Conservation (phyloP, 2,329 filamentous ascomycete genomes). For the Exophiala oligosperma region DNA sequence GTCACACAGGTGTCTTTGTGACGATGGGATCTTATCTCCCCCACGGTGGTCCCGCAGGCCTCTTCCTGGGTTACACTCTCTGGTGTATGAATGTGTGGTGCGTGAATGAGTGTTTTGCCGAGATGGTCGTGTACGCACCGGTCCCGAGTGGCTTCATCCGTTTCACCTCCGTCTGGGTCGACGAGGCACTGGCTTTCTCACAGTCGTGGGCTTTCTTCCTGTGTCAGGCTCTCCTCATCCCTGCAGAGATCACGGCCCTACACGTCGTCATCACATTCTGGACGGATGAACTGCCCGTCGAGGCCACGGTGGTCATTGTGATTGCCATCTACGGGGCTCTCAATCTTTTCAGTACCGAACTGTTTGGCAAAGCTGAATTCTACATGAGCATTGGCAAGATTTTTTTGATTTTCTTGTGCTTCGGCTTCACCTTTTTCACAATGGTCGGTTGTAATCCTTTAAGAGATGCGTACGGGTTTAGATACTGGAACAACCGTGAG, state of each 20-base stretch:
- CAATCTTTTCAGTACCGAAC: conserved; percentile 44
- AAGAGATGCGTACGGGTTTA: conserved; percentile 71
- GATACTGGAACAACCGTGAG: conserved; percentile 58
- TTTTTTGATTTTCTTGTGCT: conserved; percentile 51
- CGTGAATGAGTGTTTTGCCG: conserved; percentile 49
- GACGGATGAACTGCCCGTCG: conserved; percentile 38
- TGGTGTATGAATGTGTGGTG: conserved; percentile 43
- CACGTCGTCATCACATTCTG: conserved; percentile 41
- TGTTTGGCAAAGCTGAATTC: conserved; percentile 56
- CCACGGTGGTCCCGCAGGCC: conserved; percentile 45
- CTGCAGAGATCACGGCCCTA: conserved; percentile 43
- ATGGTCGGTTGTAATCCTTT: conserved; percentile 82
- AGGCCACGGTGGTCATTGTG: conserved; percentile 37
- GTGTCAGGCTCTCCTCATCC: conserved; percentile 39
- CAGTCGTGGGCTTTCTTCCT: conserved; percentile 51
- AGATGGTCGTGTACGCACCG: conserved; percentile 50
- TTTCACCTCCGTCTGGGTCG: conserved; percentile 49
- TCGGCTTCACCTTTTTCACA: conserved; percentile 63
- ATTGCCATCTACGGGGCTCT: conserved; percentile 42
- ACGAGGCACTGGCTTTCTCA: conserved; percentile 45
- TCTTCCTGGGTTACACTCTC: conserved; percentile 49
- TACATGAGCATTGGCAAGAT: conserved; percentile 52
- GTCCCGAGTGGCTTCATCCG: conserved; percentile 49
- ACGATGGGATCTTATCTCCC: conserved; percentile 39
- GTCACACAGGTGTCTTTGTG: neutral